These are phyloP conservation scores for Yarrowia alimentaria DNA, from an alignment of 805 yeast species.

Conservation along the genomic window DNA sequence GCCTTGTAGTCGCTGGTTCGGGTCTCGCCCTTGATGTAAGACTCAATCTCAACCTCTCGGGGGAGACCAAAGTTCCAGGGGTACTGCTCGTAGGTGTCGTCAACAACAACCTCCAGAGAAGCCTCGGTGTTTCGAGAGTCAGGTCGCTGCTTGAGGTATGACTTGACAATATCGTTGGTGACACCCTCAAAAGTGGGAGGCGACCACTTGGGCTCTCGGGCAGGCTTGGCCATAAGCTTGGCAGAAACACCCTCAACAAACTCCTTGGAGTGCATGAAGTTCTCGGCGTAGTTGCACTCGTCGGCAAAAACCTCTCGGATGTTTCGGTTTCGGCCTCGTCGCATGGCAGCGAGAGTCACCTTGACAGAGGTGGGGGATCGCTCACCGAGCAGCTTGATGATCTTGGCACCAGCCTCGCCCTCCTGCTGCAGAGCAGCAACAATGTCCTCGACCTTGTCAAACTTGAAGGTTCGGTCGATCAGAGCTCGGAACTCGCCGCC, in stretches of 20 bases:
- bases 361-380: slow-evolving; percentile 81
- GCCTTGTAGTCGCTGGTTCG: slow-evolving; percentile 64
- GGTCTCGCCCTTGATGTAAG: slow-evolving; percentile 68
- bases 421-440: slow-evolving; percentile 53
- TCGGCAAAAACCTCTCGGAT: slow-evolving; percentile 65
- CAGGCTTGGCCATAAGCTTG: slow-evolving; percentile 54
- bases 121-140: slow-evolving; percentile 40
- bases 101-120: slow-evolving; percentile 38
- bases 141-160: slow-evolving; percentile 33
- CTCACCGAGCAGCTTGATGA: slow-evolving; percentile 53
- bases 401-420: slow-evolving; percentile 57
- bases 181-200: slow-evolving; percentile 47
- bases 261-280: slow-evolving; percentile 56
- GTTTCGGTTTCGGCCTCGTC: slow-evolving; percentile 56
- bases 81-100: slow-evolving; percentile 48
- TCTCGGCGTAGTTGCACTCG: slow-evolving; percentile 75
- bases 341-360: slow-evolving; percentile 66
- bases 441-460: slow-evolving; percentile 52
- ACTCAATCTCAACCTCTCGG: slow-evolving; percentile 58
- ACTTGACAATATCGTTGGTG: slow-evolving; percentile 35
- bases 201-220: slow-evolving; percentile 50
- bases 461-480: slow-evolving; percentile 67
- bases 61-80: slow-evolving; percentile 82
- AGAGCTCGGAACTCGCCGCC: slow-evolving; percentile 54
- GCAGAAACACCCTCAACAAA: slow-evolving; percentile 54